phyloP scores from a whole-genome alignment of 305 asterid genomes.

The Fraxinus platypoda region DNA sequence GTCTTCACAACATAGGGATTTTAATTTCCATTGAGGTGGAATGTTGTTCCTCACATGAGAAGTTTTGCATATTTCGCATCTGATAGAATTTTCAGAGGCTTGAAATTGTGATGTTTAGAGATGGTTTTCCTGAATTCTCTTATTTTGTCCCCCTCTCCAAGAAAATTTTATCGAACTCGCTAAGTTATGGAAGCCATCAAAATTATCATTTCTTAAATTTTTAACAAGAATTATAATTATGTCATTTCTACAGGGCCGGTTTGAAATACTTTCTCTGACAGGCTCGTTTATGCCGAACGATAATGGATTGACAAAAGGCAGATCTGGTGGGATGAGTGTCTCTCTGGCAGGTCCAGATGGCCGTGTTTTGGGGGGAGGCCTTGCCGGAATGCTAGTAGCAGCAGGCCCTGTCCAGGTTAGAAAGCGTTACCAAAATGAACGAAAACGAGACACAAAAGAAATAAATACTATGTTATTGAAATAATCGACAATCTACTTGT shows the following conservation, averaged over 20 bases:
- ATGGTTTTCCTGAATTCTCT: neutral
- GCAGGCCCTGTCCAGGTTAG: constrained; percentile 92
- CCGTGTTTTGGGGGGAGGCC: constrained; percentile 92
- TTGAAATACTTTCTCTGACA: constrained; percentile 77
- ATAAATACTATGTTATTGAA: neutral
- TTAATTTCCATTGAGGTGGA: neutral
- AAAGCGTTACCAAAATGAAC: neutral
- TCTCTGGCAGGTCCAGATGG: constrained; percentile 93
- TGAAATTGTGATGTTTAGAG: neutral
- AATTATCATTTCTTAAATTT: neutral
- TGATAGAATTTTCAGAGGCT: neutral
- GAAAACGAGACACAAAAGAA: neutral
- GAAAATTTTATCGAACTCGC: neutral
- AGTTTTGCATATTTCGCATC: neutral
- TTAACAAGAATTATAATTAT: neutral
- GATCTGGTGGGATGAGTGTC: constrained; percentile 93
- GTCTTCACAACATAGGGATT: neutral
- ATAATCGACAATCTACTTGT: neutral
- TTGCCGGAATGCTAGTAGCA: constrained; percentile 90
- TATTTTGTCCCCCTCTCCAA: neutral
- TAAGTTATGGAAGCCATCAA: neutral
- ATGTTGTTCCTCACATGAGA: neutral
- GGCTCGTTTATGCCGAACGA: constrained; percentile 83
- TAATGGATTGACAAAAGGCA: constrained; percentile 70
- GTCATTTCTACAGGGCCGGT: constrained; percentile 63